Evolutionary conservation across 140 eudicot species (phyloP), one percentile per base, ranked within the genome.

Genomic region (Stevia rebaudiana): DNA sequence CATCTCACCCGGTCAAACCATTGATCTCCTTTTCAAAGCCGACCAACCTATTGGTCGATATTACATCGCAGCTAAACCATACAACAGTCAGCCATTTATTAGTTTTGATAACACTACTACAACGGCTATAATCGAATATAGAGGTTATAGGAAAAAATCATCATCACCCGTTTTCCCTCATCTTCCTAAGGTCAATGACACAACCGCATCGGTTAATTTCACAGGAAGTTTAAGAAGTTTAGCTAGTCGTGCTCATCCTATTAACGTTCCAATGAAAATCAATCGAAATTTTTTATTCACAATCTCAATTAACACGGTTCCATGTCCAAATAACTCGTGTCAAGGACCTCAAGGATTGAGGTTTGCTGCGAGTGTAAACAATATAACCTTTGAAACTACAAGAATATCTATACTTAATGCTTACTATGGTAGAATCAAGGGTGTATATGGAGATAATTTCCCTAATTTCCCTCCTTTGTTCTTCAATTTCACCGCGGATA

Each of bases 1-100:
- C 17, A 80, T 86, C 10, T 39, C 79, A 19, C 94, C 94, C 0
- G 94, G 94, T 19, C 94, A 86, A 69, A 74, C 94, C 63, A 78
- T 80, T 0, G 94, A 85, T 16, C 36, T 70, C 31, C 37, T 85
- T 2, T 42, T 85, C 25, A 43, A 42, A 37, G 94, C 89, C 33
- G 51, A 85, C 69, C 86, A 85, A 23, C 74, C 74, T 13, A 71
- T 70, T 0, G 74, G 65, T 4, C 77, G 19, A 8, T 86, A 82
- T 12, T 82, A 82, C 78, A 63, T 86, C 33, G 84, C 82, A 4
- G 89, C 86, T 21, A 65, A 51, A 55, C 80, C 79, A 37, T 82
- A 74, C 33, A 43, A 65, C 12, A 74, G 79, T 39, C 78, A 65
- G 3, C 72, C 70, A 5, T 8, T 8, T 0, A 75, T 71, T 25